Evolutionary conservation across 2,329 filamentous ascomycete species (phyloP), one percentile per base, ranked within the genome.

Genomic region (Cercospora berteroae): DNA sequence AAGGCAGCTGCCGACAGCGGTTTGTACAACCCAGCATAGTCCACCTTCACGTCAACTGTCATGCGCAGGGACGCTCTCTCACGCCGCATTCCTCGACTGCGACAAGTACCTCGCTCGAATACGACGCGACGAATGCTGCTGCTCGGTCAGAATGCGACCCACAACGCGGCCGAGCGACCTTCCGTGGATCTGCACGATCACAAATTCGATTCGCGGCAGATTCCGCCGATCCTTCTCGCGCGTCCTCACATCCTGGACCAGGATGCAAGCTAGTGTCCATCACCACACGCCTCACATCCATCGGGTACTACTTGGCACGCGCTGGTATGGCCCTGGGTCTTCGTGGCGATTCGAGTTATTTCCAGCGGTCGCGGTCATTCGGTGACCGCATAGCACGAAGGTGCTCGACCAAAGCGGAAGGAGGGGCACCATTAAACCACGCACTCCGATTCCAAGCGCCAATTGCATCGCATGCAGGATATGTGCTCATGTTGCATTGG

Each of bases 1-100:
- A 71, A 66, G 69, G 66, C 67, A 70, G 69, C 66, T 72, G 67
- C 71, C 69, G 71, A 71, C 66, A 68, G 67, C 62, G 64, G 66
- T 64, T 63, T 63, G 57, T 58, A 60, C 58, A 42, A 60, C 58
- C 58, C 52, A 50, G 44, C 44, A 50, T 23, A 7, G 20, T 20
- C 25, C 27, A 39, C 29, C 56, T 59, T 36, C 33, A 36, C 29
- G 20, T 18, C 56, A 36, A 33, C n/a, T n/a, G 29, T 36, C 18
- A 36, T 33, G 27, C 18, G 39, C 31, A 60, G 6, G 20, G 29
- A 42, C 57, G 13, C 31, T 42, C 59, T 48, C 7, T 50, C 44
- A 13, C 44, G 20, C 2, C 18, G 18, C 44, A 3, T 25, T 20
- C 10, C 20, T 20, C 44, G 18, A 23, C 44, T 20, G 10, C 18